Evolutionary conservation across 108 stramenopile genomes (phyloP).

Genomic region (Skeletonema marinoi): DNA sequence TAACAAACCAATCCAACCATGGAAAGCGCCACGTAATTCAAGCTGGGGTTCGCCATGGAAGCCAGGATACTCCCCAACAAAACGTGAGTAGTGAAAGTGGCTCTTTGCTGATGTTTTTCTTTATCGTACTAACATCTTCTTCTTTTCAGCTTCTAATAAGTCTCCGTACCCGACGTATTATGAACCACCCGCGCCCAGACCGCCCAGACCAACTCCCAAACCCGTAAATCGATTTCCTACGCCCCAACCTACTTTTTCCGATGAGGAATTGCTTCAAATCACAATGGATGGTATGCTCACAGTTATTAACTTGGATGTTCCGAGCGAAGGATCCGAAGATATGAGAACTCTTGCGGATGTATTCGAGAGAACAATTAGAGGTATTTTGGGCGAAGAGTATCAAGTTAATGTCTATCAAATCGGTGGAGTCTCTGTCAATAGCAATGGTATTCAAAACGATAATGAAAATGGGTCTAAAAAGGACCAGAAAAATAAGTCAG

Average conservation of each 20-base stretch:
- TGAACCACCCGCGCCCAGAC: not conserved
- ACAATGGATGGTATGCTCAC: slow-evolving; percentile 11
- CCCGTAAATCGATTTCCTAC: not conserved
- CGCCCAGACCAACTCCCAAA: not conserved
- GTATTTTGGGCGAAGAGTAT: not conserved
- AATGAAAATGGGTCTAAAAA: not conserved
- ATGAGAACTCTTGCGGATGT: not conserved
- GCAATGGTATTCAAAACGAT: not conserved
- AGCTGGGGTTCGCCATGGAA: not conserved
- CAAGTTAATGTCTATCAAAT: not conserved
- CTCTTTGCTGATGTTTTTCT: not conserved
- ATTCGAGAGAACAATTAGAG: not conserved
- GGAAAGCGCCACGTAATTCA: not conserved
- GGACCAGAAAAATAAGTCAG: not conserved
- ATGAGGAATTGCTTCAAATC: not conserved
- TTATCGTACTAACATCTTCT: not conserved
- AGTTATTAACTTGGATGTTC: not conserved
- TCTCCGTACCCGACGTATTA: not conserved
- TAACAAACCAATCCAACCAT: not conserved
- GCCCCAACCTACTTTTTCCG: not conserved
- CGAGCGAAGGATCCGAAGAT: not conserved
- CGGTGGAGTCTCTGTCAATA: not conserved
- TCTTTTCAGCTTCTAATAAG: not conserved
- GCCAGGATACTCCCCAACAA: not conserved
- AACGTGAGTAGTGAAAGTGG: not conserved